Base-by-base conservation (phyloP, 192 early-diverging fungal genomes). In the Rhizophagus clarus region DNA sequence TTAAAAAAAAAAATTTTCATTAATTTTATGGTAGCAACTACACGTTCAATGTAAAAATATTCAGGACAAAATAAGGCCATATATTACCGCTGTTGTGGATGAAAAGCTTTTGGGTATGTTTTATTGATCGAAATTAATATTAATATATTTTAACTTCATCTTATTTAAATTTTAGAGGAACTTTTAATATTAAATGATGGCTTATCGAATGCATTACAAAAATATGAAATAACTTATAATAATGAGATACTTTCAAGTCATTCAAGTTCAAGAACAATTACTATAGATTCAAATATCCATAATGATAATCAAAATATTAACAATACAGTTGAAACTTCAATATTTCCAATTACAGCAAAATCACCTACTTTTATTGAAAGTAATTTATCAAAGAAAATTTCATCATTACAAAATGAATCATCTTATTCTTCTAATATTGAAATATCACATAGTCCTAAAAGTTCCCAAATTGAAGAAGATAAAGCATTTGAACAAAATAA, bases 161-260 rank as follows among this genome's bases (percentile, higher is more conserved):
- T 32, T 20, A 28, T 68, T 68, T 32, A 74, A 8, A 24, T 29
- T 47, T 40, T 24, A 74, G 72, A 51, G 6, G 47, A 60, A 3
- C 72, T 74, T 51, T 60, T 29, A 28, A 74, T 12, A 51, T 60
- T 74, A 26, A 74, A 74, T 31, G 72, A 74, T 74, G 26, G 34
- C 20, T 31, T 74, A 22, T 56, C 72, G 29, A 17, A 40, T 24
- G n/a, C 47, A 56, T 51, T 74, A 31, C 72, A 74, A 51, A 74
- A 51, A 22, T 74, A 74, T 60, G 40, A 17, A 12, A 56, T 60
- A 20, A 14, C 60, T 22, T 74, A 74, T 28, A 74, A 73, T 56
- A 49, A 51, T 26, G 51, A 32, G n/a, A 77, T 40, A 45, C 63
- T 32, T 31, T 0, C 1, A 20, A 51, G 4, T 20, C 49, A n/a